Evolutionary conservation across 176 grass and related monocot species (phyloP).

Genomic region (Triticum timopheevii): DNA sequence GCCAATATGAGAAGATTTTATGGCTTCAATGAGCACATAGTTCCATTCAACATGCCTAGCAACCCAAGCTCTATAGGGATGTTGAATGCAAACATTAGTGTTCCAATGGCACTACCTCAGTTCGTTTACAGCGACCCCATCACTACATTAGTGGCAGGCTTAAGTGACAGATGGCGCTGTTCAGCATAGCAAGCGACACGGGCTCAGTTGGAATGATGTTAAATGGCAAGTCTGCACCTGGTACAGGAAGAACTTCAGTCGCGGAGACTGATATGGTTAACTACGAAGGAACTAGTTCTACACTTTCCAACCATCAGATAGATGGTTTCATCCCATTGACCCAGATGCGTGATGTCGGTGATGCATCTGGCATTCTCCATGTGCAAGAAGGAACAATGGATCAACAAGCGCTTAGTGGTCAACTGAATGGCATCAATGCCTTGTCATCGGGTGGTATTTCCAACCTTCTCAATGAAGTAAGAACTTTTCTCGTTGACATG

Average conservation of each 20-base stretch:
- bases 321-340: neutral
- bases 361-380: neutral
- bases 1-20: neutral
- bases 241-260: neutral
- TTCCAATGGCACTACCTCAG: too few species aligned
- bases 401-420: neutral
- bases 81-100: neutral
- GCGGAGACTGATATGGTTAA: slow-evolving; percentile 5
- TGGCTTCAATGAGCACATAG: neutral
- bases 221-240: neutral
- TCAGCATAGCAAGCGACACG: slow-evolving; percentile 10
- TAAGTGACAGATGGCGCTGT: neutral
- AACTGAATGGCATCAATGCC: neutral
- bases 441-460: too few species aligned
- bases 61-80: neutral
- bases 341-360: neutral
- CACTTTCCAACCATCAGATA: slow-evolving; percentile 1
- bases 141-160: neutral
- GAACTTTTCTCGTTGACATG: too few species aligned
- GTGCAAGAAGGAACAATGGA: neutral
- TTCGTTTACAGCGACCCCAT: neutral
- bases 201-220: neutral
- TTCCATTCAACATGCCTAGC: slow-evolving; percentile 6
- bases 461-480: too few species aligned
- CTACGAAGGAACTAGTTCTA: slow-evolving; percentile 1